phyloP scores from a whole-genome alignment of 2,329 filamentous ascomycete species.

The Pseudogymnoascus sp. region DNA sequence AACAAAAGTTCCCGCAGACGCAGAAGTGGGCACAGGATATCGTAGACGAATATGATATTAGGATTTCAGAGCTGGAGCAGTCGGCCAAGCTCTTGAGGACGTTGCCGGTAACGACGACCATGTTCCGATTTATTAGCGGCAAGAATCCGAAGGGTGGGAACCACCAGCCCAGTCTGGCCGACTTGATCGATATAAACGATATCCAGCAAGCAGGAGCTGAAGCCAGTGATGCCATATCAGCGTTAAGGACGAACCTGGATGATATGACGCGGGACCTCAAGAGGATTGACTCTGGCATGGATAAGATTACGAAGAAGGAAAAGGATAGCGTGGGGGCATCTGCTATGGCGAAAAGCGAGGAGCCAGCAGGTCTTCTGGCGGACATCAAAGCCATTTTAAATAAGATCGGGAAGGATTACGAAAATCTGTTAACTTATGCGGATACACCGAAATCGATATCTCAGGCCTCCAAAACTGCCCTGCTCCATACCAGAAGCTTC shows the following conservation, averaged over 20 bases:
- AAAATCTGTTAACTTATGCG: conserved; percentile 61
- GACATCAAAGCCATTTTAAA: conserved; percentile 80
- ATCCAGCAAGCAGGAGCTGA: conserved; percentile 63
- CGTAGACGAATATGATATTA: conserved; percentile 56
- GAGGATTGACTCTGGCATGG: conserved; percentile 52
- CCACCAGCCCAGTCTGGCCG: conserved; percentile 53
- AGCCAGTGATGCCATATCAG: conserved; percentile 47
- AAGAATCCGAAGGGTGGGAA: conserved; percentile 35
- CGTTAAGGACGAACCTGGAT: conserved; percentile 50
- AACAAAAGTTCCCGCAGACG: conserved; percentile 62
- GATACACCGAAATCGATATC: conserved; percentile 56
- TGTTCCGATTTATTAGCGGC: conserved; percentile 58
- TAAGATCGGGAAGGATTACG: conserved; percentile 81
- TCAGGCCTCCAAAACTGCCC: conserved; percentile 55
- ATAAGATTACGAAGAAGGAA: conserved; percentile 53
- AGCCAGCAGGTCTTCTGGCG: conserved; percentile 61
- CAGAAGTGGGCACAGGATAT: conserved; percentile 62
- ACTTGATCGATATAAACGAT: conserved; percentile 67
- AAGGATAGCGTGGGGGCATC: conserved; percentile 49
- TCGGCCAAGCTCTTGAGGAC: conserved; percentile 56
- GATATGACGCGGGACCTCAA: conserved; percentile 53
- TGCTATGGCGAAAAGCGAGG: conserved; percentile 48
- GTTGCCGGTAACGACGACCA: conserved; percentile 55
- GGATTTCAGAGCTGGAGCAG: conserved; percentile 58
- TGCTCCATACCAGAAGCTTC: conserved; percentile 53